Evolutionary conservation across 1,139 yeast species (phyloP).

Genomic region (Protomyces lactucae-debilis): DNA sequence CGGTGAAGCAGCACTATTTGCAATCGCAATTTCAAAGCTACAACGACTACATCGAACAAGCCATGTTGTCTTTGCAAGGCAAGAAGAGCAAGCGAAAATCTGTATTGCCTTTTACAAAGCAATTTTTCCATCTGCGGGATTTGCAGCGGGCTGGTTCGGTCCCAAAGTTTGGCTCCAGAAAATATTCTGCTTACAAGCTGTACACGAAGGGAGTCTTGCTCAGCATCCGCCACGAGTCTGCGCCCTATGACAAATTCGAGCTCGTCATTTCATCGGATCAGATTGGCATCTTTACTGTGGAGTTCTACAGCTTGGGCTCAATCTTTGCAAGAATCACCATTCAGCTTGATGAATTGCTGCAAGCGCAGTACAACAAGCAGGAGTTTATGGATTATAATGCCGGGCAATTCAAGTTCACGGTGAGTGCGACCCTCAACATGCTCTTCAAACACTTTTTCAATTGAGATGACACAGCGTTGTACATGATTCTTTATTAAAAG

Average conservation of each 20-base stretch:
- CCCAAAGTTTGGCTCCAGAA: conserved; percentile 78
- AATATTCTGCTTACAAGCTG: conserved; percentile 70
- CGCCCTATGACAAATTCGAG: conserved; percentile 61
- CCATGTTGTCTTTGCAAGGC: conserved; percentile 58
- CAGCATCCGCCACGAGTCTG: conserved; percentile 48
- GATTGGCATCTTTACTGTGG: conserved; percentile 67
- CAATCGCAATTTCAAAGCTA: conserved; percentile 61
- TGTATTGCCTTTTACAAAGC: conserved; percentile 65
- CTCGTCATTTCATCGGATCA: conserved; percentile 73
- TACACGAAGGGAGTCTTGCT: conserved; percentile 66
- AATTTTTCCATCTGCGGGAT: conserved; percentile 71
- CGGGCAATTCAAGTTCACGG: conserved; percentile 26
- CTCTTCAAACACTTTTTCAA: conserved; percentile 24
- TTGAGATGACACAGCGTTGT: neutral
- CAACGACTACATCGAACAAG: conserved; percentile 61
- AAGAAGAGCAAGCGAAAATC: conserved; percentile 49
- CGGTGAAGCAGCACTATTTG: conserved; percentile 59
- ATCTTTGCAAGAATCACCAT: conserved; percentile 54
- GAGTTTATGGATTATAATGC: conserved; percentile 4
- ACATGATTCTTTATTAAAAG: neutral
- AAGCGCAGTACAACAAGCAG: conserved; percentile 50
- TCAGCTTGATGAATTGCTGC: conserved; percentile 63
- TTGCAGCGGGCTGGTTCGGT: conserved; percentile 61
- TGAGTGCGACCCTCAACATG: conserved; percentile 6
- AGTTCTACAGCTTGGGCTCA: conserved; percentile 52